Evolutionary conservation across 2,329 filamentous ascomycete species (phyloP), one percentile per base, ranked within the genome.

Genomic region (Aspergillus viridinutans): DNA sequence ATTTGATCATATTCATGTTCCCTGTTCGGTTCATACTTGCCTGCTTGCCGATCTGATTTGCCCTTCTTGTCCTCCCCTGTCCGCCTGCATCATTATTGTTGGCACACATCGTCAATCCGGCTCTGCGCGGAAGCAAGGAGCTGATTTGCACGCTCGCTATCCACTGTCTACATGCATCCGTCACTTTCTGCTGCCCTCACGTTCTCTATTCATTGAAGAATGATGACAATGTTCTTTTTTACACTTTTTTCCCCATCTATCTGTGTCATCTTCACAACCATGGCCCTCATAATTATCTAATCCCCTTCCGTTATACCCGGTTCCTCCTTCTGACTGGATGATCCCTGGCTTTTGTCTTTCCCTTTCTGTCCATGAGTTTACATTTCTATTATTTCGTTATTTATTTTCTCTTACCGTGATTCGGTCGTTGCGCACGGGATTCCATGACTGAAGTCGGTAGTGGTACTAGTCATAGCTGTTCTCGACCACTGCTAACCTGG

Each of bases 231-330:
- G 25, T 58, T 49, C 32, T 32, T 25, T 43, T 32, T 43, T 32
- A 21, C 49, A 43, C 43, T 51, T 35, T 53, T 48, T 25, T 21
- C 10, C 17, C 10, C 32, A 26, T 49, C 20, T 12, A 6, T 26
- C 10, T 26, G n/a, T 49, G 47, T 40, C 43, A 17, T 54, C 49
- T 50, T 53, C 56, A 14, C 29, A 14, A 6, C 4, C 32, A 28
- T 54, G 52, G 49, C 52, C 56, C 8, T 54, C 52, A 51, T 51
- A 52, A 64, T 64, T 61, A 61, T 63, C 58, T 62, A 62, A 65
- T 56, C 58, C 57, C 14, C 55, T 64, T 60, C 61, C 61, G 60
- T 54, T 57, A 58, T 54, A 69, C 63, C 67, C 69, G 67, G 66
- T 23, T 53, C 40, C 53, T 58, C 52, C 35, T 55, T 62, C 57